Percentiles rank a stretch among this genome's conserved stretches.
Conservation (phyloP, 352 stramenopile genomes). For the Globisporangium viniferum region DNA sequence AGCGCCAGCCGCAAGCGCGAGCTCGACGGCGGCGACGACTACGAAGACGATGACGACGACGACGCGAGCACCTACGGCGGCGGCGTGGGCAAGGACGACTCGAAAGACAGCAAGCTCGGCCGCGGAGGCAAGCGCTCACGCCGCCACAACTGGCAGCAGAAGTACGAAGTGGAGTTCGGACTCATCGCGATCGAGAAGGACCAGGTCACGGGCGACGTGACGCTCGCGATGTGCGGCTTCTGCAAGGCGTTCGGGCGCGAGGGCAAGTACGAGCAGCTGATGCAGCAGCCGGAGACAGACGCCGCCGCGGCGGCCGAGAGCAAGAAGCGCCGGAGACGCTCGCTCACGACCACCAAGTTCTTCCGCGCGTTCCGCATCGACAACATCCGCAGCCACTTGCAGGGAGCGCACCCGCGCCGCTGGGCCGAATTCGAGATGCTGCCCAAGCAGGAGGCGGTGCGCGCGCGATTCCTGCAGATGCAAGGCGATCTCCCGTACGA, state of each 20-base stretch:
- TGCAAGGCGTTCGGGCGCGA: slow-evolving; percentile 84
- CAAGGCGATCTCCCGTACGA: slow-evolving; percentile 71
- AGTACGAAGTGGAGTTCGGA: slow-evolving; percentile 84
- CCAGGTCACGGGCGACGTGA: slow-evolving; percentile 57
- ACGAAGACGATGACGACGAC: slow-evolving; percentile 41
- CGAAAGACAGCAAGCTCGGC: slow-evolving; percentile 31
- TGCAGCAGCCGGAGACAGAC: slow-evolving; percentile 56
- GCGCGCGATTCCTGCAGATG: slow-evolving; percentile 57
- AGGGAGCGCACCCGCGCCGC: slow-evolving; percentile 65
- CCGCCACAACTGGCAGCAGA: slow-evolving; percentile 76
- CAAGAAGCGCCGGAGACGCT: slow-evolving; percentile 75
- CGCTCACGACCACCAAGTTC: slow-evolving; percentile 85
- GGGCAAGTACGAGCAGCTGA: slow-evolving; percentile 67
- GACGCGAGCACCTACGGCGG: slow-evolving; percentile 23
- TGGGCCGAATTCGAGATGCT: slow-evolving; percentile 81
- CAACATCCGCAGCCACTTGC: slow-evolving; percentile 84
- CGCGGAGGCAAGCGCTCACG: slow-evolving; percentile 38
- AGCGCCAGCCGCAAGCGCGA: slow-evolving; percentile 33
- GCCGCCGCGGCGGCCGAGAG: slow-evolving; percentile 29
- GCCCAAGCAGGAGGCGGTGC: slow-evolving; percentile 65
- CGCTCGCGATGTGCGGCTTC: slow-evolving; percentile 80
- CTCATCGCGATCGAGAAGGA: slow-evolving; percentile 70
- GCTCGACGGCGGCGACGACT: slow-evolving; percentile 30
- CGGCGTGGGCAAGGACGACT: slow-evolving; percentile 13
- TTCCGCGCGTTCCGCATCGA: slow-evolving; percentile 83